Evolutionary conservation across 2,329 filamentous ascomycete genomes (phyloP).

Genomic region (Penicillium hordei): DNA sequence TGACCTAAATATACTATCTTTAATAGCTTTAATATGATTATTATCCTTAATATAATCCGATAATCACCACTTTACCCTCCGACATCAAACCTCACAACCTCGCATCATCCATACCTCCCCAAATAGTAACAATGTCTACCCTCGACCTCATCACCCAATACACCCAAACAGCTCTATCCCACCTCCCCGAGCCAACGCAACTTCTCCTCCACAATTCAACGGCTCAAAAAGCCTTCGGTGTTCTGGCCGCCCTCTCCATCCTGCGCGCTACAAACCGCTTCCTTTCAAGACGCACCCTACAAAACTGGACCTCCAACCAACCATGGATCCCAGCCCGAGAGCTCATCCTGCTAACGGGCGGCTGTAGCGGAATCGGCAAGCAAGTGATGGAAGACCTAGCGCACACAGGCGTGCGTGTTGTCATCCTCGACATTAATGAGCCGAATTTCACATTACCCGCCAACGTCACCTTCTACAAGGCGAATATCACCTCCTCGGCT

Average conservation of each 20-base stretch:
- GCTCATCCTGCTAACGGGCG: conserved; percentile 40
- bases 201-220: conserved; percentile 28
- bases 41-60: neutral
- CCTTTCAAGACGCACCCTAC: conserved; percentile 30
- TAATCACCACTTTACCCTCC: neutral
- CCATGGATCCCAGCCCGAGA: conserved; percentile 32
- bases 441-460: conserved; percentile 32
- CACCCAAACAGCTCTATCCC: conserved; percentile 23
- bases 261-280: conserved; percentile 31
- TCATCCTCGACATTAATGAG: conserved; percentile 42
- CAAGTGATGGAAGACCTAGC: conserved; percentile 37
- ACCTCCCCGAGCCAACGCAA: conserved; percentile 31
- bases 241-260: conserved; percentile 25
- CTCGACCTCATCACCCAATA: conserved; percentile 28
- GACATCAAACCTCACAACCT: neutral
- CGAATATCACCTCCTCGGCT: conserved; percentile 39
- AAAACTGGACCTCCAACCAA: conserved; percentile 32
- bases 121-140: conserved; percentile 5
- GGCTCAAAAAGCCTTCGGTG: conserved; percentile 29
- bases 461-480: conserved; percentile 40
- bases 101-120: conserved; percentile 16
- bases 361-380: conserved; percentile 42
- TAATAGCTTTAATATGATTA: neutral
- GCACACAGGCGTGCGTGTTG: conserved; percentile 30
- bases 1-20: neutral